These are phyloP conservation scores for Pseudogymnoascus sp. DNA, from an alignment of 2,329 filamentous ascomycete species.

Conservation along the genomic window DNA sequence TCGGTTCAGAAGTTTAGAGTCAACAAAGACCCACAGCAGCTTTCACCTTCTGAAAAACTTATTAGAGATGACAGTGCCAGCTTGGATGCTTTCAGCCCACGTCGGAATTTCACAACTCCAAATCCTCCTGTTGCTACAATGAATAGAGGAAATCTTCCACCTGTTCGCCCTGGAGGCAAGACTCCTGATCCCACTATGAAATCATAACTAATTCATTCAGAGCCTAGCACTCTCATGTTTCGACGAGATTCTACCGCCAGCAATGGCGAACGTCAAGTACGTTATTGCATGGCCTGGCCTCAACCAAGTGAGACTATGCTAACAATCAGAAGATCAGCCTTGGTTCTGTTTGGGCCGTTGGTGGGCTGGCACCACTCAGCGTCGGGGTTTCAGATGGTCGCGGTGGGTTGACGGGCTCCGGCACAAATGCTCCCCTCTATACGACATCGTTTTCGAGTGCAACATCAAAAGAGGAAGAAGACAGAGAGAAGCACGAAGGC, in stretches of 20 bases:
- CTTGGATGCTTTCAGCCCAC: conserved; percentile 45
- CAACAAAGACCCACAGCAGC: conserved; percentile 37
- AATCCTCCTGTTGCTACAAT: conserved; percentile 7
- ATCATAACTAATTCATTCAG: conserved; percentile 16
- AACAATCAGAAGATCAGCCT: conserved; percentile 45
- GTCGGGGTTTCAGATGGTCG: conserved; percentile 52
- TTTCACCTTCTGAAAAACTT: conserved; percentile 38
- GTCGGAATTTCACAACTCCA: conserved; percentile 22
- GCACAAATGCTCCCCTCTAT: conserved; percentile 63
- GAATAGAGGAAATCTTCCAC: background rate
- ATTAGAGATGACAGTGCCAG: conserved; percentile 34
- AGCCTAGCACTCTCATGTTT: conserved; percentile 24
- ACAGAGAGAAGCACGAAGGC: conserved; percentile 59
- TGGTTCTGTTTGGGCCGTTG: conserved; percentile 69
- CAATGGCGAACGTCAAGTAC: conserved; percentile 25
- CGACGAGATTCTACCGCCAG: conserved; percentile 20
- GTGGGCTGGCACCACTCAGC: conserved; percentile 53
- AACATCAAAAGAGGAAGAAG: conserved; percentile 42
- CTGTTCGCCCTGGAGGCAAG: conserved; percentile 16
- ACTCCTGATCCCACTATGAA: background rate
- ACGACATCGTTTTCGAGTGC: conserved; percentile 40
- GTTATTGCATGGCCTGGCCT: conserved; percentile 10
- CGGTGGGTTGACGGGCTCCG: conserved; percentile 56
- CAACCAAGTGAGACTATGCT: background rate
- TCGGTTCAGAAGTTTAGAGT: conserved; percentile 41